These are phyloP conservation scores for Pseudogymnoascus sp. DNA, from an alignment of 2,329 filamentous ascomycete species.

Conservation along the genomic window DNA sequence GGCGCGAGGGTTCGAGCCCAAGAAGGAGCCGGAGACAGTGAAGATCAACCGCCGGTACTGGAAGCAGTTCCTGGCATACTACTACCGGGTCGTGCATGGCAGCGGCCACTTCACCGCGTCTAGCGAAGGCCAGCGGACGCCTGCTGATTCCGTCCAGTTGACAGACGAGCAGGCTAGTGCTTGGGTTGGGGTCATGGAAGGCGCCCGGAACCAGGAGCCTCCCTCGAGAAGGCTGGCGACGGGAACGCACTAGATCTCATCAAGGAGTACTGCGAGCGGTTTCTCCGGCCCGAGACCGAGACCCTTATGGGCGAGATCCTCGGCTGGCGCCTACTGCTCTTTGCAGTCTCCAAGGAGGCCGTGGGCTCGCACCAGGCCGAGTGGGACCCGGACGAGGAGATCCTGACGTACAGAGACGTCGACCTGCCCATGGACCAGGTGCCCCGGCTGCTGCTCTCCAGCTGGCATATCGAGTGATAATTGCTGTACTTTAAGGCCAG, in stretches of 20 bases:
- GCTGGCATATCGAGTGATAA: too few species aligned
- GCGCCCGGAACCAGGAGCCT: neutral
- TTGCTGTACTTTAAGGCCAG: too few species aligned
- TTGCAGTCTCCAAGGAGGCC: neutral
- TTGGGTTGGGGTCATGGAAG: too few species aligned
- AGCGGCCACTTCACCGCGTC: neutral
- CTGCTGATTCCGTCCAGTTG: neutral
- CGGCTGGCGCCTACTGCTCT: neutral
- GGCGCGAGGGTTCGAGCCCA: neutral
- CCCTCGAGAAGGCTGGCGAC: neutral
- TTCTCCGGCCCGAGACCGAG: neutral
- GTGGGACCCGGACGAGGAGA: too few species aligned
- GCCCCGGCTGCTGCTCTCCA: too few species aligned
- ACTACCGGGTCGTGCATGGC: neutral
- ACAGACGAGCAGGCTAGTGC: neutral
- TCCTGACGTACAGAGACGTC: too few species aligned
- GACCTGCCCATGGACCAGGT: too few species aligned
- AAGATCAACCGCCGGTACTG: conserved; percentile 9
- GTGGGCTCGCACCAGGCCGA: neutral
- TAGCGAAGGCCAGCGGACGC: neutral
- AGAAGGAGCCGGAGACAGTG: conserved; percentile 8
- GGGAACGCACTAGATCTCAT: conserved; percentile 1
- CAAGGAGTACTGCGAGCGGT: conserved; percentile 19
- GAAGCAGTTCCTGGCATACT: conserved; percentile 10
- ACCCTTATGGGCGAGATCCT: conserved; percentile 1